Conservation (phyloP, 2,329 filamentous ascomycete genomes). For the Phaeosphaeria sp. region DNA sequence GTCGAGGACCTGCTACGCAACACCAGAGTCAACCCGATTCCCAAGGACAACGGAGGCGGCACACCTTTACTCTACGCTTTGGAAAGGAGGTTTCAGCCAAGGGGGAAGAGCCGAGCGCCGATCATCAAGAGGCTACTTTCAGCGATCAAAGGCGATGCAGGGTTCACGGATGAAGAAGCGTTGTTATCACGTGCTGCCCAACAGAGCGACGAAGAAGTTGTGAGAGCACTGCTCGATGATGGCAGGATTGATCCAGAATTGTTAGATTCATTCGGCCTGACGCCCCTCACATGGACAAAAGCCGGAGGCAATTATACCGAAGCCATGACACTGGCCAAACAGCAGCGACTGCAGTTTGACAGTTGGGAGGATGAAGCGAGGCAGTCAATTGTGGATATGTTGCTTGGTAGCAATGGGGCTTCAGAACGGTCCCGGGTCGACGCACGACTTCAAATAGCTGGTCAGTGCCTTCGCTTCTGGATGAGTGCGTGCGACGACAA, state of each 20-base stretch:
- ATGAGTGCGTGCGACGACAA: slow-evolving; percentile 6
- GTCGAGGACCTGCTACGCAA: not conserved
- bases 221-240: slow-evolving; percentile 12
- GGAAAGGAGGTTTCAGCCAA: slow-evolving; percentile 2
- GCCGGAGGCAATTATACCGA: too few species aligned
- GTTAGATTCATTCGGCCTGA: slow-evolving; percentile 7
- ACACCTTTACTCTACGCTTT: not conserved
- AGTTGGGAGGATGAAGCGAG: not conserved
- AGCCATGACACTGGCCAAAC: too few species aligned
- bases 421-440: not conserved
- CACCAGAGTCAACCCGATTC: not conserved
- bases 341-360: too few species aligned
- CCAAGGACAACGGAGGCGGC: not conserved
- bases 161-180: not conserved
- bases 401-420: slow-evolving; percentile 4
- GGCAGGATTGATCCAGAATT: slow-evolving; percentile 12
- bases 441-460: slow-evolving; percentile 2
- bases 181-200: not conserved
- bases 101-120: slow-evolving; percentile 1
- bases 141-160: not conserved
- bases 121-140: not conserved
- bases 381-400: slow-evolving; percentile 4
- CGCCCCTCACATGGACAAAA: slow-evolving; percentile 10
- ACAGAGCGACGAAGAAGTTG: slow-evolving; percentile 1
- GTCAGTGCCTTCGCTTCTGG: slow-evolving; percentile 6